Conservation (phyloP, 192 early-diverging fungal species). For the Kickxella alabastrina region DNA sequence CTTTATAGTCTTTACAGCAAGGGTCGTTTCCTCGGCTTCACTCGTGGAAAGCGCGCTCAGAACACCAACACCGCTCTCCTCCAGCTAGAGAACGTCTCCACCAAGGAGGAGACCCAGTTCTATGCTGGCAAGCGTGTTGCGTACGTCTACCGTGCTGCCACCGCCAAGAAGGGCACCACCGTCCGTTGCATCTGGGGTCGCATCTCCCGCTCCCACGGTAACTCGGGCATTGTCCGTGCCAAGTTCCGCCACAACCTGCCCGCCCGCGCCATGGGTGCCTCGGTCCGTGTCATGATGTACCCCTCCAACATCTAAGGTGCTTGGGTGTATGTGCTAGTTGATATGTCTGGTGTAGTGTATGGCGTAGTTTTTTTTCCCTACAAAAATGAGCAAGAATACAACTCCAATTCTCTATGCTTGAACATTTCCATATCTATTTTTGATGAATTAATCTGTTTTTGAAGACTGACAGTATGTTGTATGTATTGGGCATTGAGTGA, state of each 20-base stretch:
- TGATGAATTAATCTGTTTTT: background rate
- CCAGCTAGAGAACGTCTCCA: slow-evolving; percentile 89
- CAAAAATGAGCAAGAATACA: slow-evolving; percentile 1
- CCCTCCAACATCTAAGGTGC: slow-evolving; percentile 71
- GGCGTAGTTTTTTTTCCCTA: slow-evolving; percentile 1
- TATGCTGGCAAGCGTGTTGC: slow-evolving; percentile 99
- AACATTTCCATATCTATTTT: background rate
- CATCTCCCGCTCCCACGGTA: slow-evolving; percentile 92
- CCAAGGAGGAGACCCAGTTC: slow-evolving; percentile 86
- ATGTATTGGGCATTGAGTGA: too few species aligned
- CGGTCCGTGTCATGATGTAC: slow-evolving; percentile 94
- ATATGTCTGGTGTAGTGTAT: background rate
- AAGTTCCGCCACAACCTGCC: slow-evolving; percentile 97
- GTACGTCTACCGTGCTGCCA: slow-evolving; percentile 94
- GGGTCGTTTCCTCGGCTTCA: slow-evolving; percentile 93
- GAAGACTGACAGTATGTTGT: too few species aligned
- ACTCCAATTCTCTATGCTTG: background rate
- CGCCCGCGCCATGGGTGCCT: slow-evolving; percentile 87
- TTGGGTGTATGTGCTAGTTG: background rate
- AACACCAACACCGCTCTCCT: slow-evolving; percentile 87
- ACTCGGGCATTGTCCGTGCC: slow-evolving; percentile 92
- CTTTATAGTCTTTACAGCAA: slow-evolving; percentile 91
- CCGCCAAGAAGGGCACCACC: slow-evolving; percentile 82
- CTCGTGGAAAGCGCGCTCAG: slow-evolving; percentile 89
- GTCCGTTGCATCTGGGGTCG: slow-evolving; percentile 98